Evolutionary conservation across 2,329 filamentous ascomycete species (phyloP).

Genomic region (Raffaelea albimanens): DNA sequence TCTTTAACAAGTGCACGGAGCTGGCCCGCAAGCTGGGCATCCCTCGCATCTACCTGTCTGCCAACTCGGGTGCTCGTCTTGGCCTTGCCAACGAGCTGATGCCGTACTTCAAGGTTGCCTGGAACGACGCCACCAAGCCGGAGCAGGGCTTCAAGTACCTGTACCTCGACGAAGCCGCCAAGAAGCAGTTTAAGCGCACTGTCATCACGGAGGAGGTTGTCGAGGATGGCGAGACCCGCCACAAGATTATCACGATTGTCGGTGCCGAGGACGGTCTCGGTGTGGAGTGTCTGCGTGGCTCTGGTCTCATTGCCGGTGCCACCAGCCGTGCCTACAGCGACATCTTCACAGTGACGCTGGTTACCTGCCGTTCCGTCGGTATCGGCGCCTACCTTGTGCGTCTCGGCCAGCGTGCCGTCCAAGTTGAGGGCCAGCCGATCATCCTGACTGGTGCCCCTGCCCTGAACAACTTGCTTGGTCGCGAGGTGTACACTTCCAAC

Average conservation of each 20-base stretch:
- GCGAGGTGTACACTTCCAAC: constrained; percentile 98
- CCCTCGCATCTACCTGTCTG: constrained; percentile 93
- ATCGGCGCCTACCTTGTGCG: constrained; percentile 98
- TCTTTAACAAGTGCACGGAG: constrained; percentile 99
- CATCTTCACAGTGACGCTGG: constrained; percentile 95
- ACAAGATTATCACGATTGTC: constrained; percentile 90
- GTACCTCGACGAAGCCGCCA: constrained; percentile 79
- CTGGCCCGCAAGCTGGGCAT: constrained; percentile 85
- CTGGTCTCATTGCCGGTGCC: constrained; percentile 94
- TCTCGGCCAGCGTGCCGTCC: constrained; percentile 94
- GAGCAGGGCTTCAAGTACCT: constrained; percentile 94
- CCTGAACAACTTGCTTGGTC: constrained; percentile 94
- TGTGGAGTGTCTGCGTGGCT: constrained; percentile 94
- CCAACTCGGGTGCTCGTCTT: constrained; percentile 96
- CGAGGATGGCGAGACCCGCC: constrained; percentile 79
- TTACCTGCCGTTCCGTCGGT: constrained; percentile 95
- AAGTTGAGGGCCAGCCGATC: constrained; percentile 97
- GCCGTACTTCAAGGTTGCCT: constrained; percentile 92
- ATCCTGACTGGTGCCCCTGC: constrained; percentile 96
- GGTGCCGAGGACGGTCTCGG: constrained; percentile 92
- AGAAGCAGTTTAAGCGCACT: constrained; percentile 77
- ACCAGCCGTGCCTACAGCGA: constrained; percentile 96
- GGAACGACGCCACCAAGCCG: constrained; percentile 76
- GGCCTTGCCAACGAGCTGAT: constrained; percentile 96
- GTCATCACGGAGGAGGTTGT: constrained; percentile 82